Conservation (phyloP, 1,139 yeast species). For the Suhomyces terraborum region DNA sequence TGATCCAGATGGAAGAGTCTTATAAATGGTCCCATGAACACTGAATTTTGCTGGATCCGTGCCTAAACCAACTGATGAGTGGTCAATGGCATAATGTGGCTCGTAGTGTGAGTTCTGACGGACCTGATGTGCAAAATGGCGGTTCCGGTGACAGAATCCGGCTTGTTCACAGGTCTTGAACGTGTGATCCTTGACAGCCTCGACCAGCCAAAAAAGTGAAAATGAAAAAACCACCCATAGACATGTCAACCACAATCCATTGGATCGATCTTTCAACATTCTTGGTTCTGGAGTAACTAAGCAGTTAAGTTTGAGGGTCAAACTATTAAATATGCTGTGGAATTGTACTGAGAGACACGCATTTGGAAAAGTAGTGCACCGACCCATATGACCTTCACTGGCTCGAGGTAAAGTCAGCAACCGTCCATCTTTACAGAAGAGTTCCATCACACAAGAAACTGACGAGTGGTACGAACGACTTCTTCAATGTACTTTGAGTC, state of each 20-base stretch:
- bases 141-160: constrained; percentile 83
- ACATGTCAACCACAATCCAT: constrained; percentile 6
- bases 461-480: too few relatives aligned
- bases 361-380: neutral
- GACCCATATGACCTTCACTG: neutral
- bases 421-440: neutral
- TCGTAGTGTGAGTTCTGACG: constrained; percentile 27
- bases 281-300: too few relatives aligned
- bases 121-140: constrained; percentile 64
- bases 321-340: too few relatives aligned
- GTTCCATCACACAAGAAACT: too few relatives aligned
- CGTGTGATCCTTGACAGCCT: constrained; percentile 65
- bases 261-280: constrained; percentile 3
- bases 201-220: constrained; percentile 11
- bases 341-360: too few relatives aligned
- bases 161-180: constrained; percentile 81
- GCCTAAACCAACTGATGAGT: constrained; percentile 33
- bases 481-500: too few relatives aligned
- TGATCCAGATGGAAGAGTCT: constrained; percentile 34
- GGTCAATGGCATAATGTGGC: constrained; percentile 58
- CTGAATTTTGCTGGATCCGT: constrained; percentile 21
- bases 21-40: constrained; percentile 49
- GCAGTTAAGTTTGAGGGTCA: too few relatives aligned
- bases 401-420: neutral
- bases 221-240: constrained; percentile 10